These are phyloP conservation scores for Rhexocercosporidium sp. DNA, from an alignment of 2,329 filamentous ascomycete genomes.

Conservation along the genomic window DNA sequence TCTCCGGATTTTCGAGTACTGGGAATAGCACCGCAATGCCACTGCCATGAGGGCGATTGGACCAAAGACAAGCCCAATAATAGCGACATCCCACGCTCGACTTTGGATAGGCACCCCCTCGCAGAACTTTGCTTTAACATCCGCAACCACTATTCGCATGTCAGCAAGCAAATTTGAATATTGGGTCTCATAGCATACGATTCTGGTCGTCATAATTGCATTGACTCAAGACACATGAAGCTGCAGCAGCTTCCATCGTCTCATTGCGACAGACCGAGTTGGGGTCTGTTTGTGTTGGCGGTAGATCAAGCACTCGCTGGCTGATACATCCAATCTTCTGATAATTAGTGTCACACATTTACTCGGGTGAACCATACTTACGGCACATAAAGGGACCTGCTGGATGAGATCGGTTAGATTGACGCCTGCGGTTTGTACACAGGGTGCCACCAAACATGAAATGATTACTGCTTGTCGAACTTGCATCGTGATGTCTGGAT, in stretches of 20 bases:
- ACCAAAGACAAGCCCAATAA: constrained; percentile 15
- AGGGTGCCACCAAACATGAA: not conserved
- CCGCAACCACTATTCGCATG: constrained; percentile 12
- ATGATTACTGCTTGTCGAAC: not conserved
- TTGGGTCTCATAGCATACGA: constrained; percentile 3
- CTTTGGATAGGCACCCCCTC: constrained; percentile 18
- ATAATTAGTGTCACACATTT: not conserved
- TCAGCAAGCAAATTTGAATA: not conserved
- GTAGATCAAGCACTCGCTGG: not conserved
- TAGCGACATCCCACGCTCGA: constrained; percentile 13
- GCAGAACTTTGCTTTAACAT: constrained; percentile 21
- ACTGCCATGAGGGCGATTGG: constrained; percentile 24
- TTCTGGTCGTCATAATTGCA: constrained; percentile 22
- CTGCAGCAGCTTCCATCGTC: constrained; percentile 21
- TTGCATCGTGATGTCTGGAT: not conserved
- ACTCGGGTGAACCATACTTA: constrained; percentile 6
- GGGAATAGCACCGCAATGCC: constrained; percentile 27
- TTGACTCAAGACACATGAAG: constrained; percentile 17
- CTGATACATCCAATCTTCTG: constrained; percentile 19
- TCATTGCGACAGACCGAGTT: constrained; percentile 20
- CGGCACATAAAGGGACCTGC: constrained; percentile 22
- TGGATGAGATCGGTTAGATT: constrained; percentile 17
- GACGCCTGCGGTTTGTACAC: constrained; percentile 1
- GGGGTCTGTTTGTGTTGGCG: constrained; percentile 6
- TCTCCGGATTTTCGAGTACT: constrained; percentile 13